These are phyloP conservation scores for Sphaerulina vaccinii DNA, from an alignment of 2,329 filamentous ascomycete species.

Conservation along the genomic window DNA sequence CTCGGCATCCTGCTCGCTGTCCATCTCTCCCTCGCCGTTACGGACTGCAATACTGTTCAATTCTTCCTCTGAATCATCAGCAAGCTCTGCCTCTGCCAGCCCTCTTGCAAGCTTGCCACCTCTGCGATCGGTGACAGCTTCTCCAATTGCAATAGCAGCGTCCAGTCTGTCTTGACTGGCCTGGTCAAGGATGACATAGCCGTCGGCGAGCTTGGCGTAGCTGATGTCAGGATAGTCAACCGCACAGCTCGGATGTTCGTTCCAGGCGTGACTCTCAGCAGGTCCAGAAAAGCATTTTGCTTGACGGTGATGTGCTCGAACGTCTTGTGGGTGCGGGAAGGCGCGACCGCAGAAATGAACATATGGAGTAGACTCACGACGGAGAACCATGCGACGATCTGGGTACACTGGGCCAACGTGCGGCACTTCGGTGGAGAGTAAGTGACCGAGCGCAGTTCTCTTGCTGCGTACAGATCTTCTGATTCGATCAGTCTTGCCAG, in stretches of 20 bases:
- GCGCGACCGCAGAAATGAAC: background rate
- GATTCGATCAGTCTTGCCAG: background rate
- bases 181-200: conserved; percentile 28
- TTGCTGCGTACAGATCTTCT: conserved; percentile 2
- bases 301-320: conserved; percentile 26
- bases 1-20: background rate
- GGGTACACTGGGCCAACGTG: conserved; percentile 27
- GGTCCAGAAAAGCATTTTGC: conserved; percentile 11
- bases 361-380: conserved; percentile 9
- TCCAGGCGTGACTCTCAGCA: conserved; percentile 16
- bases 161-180: conserved; percentile 27
- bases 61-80: background rate
- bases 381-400: conserved; percentile 26
- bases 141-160: conserved; percentile 21
- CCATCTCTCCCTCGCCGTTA: background rate
- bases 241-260: conserved; percentile 27
- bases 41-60: background rate
- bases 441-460: conserved; percentile 1
- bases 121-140: conserved; percentile 2
- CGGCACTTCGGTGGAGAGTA: conserved; percentile 1
- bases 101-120: background rate
- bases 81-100: background rate
- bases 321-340: conserved; percentile 29
- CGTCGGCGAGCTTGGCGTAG: conserved; percentile 24
- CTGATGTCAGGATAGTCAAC: conserved; percentile 22